Evolutionary conservation across 148 eudicot genomes (phyloP), one percentile per base, ranked within the genome.

Genomic region (Rhododendron mucronatum): DNA sequence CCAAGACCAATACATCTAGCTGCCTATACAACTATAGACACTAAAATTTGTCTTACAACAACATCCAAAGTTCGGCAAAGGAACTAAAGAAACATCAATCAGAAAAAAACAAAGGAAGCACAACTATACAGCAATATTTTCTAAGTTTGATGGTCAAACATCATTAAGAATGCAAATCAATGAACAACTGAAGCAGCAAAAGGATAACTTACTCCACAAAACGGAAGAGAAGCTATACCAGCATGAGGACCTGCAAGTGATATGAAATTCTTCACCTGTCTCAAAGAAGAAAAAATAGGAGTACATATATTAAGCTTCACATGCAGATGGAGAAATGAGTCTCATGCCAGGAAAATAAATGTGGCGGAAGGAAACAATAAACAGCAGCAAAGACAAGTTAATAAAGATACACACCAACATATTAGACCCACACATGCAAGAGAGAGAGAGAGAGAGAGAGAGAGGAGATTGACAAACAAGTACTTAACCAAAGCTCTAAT

Each of bases 191-290:
- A 61, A 78, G 21, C 18, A 21, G 50, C 33, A 5, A 73, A 80
- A 13, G 41, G 28, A 65, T 75, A 41, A 89, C 91, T 90, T 87
- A 93, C 96, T 74, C 89, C 90, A 85, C 96, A 94, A n/a, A 91
- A 89, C 33, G 96, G 96, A 74, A 91, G 39, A 74, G 96, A 87
- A 50, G 93, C 94, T 71, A 89, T 89, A 50, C 96, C 96, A 20
- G 96, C 96, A 85, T 92, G 96, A 85, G 94, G 94, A 88, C 96
- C 96, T 57, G 92, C 96, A 50, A 94, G 77, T 59, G 94, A 91
- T 87, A 94, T 90, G 74, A 90, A 89, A 84, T 92, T 94, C 30
- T 87, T 89, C 86, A 94, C 96, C 96, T 94, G 91, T 85, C 84
- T 23, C 79, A 84, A 80, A 45, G 55, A 86, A 82, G n/a, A 28